Evolutionary conservation across 2,329 filamentous ascomycete genomes (phyloP), one percentile per base, ranked within the genome.

Genomic region (Nakataea oryzae): DNA sequence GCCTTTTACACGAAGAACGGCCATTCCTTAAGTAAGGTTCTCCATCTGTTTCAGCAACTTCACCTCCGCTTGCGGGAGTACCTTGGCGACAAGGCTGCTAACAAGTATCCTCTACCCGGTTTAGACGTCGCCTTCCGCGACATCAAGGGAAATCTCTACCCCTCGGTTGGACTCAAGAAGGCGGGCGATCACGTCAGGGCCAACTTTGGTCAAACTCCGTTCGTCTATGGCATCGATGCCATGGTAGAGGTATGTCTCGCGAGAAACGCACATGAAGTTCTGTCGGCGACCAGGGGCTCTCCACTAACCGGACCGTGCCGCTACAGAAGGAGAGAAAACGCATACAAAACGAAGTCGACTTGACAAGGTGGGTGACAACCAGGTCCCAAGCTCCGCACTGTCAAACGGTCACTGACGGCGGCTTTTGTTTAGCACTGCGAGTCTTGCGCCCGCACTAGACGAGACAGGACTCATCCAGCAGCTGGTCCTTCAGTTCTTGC

Each of bases 221-320:
- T 97, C 73, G 82, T 91, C 57, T 99, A 89, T 75, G 90, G 97
- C 72, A 97, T 99, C 67, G 91, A 97, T 73, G 83, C 84, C 64
- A 84, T 95, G 81, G 88, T 96, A 78, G 83, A 82, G 78, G 90
- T 90, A 81, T 69, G 82, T 75, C 32, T 69, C 26, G 27, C 54
- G n/a, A 50, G 17, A n/a, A 50, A 50, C 21, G 24, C 17, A 27
- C 26, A 14, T 13, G 3, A 11, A 14, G 24, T 56, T 47, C 9
- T 47, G 11, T 47, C 41, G 21, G 21, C 11, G 9, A 47, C 41
- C 41, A 11, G 21, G 41, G 21, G 21, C 7, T 50, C 17, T n/a
- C 2, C 27, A 21, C 7, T 56, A 12, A 56, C 54, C 54, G 12
- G 11, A 21, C 24, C 2, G 11, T 3, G 6, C 28, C 17, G 13